Evolutionary conservation across 169 alveolate genomes (phyloP).

Genomic region (Fabrea salina): DNA sequence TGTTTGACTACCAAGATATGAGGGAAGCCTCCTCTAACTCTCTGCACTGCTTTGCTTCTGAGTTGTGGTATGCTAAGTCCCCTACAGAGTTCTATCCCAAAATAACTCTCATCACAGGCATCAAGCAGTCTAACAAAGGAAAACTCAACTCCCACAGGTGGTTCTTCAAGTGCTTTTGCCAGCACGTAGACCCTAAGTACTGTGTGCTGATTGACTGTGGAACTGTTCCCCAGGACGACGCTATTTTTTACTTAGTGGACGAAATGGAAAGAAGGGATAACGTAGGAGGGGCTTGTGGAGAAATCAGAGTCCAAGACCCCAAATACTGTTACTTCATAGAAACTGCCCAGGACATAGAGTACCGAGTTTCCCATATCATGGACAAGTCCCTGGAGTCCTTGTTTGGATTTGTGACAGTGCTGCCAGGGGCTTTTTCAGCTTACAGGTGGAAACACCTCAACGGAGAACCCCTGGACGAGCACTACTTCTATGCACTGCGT

Average conservation of each 20-base stretch:
- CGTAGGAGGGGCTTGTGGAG: constrained; percentile 3
- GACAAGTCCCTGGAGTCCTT: background rate
- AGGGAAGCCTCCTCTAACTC: no score
- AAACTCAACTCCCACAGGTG: background rate
- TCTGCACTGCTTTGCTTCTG: no score
- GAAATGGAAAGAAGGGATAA: background rate
- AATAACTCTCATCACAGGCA: no score
- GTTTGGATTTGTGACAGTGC: background rate
- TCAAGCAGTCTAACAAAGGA: background rate
- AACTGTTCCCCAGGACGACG: background rate
- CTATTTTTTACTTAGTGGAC: background rate
- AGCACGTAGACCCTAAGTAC: background rate
- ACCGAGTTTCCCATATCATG: background rate
- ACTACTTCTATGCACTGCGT: background rate
- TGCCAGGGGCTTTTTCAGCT: constrained; percentile 7
- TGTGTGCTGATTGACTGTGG: background rate
- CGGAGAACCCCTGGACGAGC: background rate
- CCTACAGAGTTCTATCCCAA: no score
- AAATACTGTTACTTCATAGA: background rate
- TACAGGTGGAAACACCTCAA: background rate
- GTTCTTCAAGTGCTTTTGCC: background rate
- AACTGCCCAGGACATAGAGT: background rate
- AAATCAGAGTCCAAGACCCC: background rate
- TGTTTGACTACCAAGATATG: no score
- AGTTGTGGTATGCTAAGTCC: no score